Conservation (phyloP, 129 eudicot genomes). For the Mikania micrantha region DNA sequence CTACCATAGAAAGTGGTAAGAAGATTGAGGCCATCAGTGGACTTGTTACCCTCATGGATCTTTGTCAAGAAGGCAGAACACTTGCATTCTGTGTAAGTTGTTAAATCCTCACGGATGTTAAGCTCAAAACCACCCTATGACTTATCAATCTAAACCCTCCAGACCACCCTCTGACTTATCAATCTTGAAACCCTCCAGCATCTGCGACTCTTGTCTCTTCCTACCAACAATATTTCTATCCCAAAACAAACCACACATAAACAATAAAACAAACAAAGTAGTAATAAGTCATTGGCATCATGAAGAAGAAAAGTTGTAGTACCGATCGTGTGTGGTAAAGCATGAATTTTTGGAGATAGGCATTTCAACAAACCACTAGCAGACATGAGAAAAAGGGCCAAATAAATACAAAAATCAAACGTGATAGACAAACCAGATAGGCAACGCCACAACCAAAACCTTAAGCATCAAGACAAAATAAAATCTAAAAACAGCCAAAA, state of each 20-base stretch:
- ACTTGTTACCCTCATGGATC: conserved; percentile 65
- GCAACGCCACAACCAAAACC: no score
- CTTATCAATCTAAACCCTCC: no score
- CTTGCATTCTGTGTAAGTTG: conserved; percentile 42
- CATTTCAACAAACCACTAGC: no score
- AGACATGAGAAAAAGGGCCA: no score
- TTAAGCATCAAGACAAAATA: no score
- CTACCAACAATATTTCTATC: conserved; percentile 79
- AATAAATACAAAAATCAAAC: no score
- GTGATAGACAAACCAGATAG: no score
- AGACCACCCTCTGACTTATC: conserved; percentile 67
- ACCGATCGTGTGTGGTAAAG: conserved; percentile 82
- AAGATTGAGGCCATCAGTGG: conserved; percentile 71
- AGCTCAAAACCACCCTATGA: conserved; percentile 59
- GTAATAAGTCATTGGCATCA: no score
- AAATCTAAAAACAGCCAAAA: no score
- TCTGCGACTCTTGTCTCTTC: conserved; percentile 76
- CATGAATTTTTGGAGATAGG: conserved; percentile 56
- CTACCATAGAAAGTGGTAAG: conserved; percentile 77
- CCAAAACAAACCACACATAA: background rate
- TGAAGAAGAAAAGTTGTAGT: no score
- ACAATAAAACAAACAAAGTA: no score
- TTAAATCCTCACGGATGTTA: no score
- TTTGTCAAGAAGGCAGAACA: conserved; percentile 60
- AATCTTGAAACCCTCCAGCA: conserved; percentile 80